Base-by-base conservation (phyloP, 176 grass and related monocot genomes). In the Pharus latifolius region DNA sequence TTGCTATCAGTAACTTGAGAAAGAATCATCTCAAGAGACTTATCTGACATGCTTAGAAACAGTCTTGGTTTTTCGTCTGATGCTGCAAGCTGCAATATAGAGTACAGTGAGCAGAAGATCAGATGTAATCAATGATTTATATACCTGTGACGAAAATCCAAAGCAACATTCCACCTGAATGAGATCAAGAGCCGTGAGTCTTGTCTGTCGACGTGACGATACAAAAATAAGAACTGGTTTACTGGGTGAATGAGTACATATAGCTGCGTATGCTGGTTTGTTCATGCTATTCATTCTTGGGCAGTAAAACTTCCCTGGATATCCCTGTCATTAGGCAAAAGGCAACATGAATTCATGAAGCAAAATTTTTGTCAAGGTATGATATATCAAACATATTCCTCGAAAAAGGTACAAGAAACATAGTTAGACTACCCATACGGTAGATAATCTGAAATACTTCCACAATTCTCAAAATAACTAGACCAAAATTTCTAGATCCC, bases 221-320 rank as follows among this genome's bases (percentile, higher is more conserved):
- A 98, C 94, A 87, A 98, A 98, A 81, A 98, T 92, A 75, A 98
- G 94, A 88, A 92, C 94, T 0, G 94, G 89, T 80, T 98, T 98
- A 67, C 73, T 63, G 26, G 94, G 89, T 82, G 94, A 98, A 90
- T 98, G 94, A 20, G 86, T 92, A 63, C 89, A 98, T 84, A 98
- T 98, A 33, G 94, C 94, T 69, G 89, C 94, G 90, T 92, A 98
- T 56, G 86, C 89, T 56, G 94, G 94, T 82, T 98, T 98, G 76
- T 97, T 97, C 94, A 97, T 97, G 78, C 94, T 97, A 83, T 92
- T 92, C 94, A 97, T 97, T 90, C 94, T 92, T 2, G 94, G 94
- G 54, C 94, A 97, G 67, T 97, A 97, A 58, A 97, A 98, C 52
- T 98, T 98, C 57, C 94, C 89, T 46, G 89, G 94, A 85, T 98